phyloP scores from a whole-genome alignment of 306 rosid species.

The Cucurbita argyrosperma region DNA sequence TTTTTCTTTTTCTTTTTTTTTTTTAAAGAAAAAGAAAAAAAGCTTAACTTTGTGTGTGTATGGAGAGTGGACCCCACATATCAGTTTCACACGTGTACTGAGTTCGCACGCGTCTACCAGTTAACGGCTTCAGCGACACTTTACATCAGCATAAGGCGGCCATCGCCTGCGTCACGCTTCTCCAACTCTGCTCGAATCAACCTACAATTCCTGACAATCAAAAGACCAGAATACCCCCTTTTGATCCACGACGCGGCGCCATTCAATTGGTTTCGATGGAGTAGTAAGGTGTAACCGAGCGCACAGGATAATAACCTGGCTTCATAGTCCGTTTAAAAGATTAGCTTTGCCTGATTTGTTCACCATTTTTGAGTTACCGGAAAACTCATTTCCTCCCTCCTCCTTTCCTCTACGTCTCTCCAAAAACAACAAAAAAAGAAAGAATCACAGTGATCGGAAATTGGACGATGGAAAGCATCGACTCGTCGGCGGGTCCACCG shows the following conservation, averaged over 20 bases:
- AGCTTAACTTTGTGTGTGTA: neutral
- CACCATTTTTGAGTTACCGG: neutral
- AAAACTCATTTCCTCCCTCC: neutral
- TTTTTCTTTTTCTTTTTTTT: too few species aligned
- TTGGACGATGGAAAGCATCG: conserved; percentile 61
- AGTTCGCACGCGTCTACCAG: neutral
- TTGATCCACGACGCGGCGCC: neutral
- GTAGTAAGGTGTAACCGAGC: too few species aligned
- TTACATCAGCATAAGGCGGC: conserved; percentile 38
- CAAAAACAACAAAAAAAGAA: neutral
- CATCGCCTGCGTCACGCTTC: conserved; percentile 8
- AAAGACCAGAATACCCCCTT: neutral
- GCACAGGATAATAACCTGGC: neutral
- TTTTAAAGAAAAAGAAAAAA: too few species aligned
- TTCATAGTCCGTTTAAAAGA: neutral
- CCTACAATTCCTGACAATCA: neutral
- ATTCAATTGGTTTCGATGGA: neutral
- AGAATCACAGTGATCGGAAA: neutral
- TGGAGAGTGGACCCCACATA: conserved; percentile 14
- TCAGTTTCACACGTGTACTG: conserved; percentile 30
- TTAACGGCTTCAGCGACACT: conserved; percentile 32
- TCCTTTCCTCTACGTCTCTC: neutral
- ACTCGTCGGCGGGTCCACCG: conserved; percentile 47
- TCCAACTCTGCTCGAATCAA: neutral
- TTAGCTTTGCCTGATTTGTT: neutral